Conservation (phyloP, 768 basidiomycete genomes). For the Panellus pusillus region DNA sequence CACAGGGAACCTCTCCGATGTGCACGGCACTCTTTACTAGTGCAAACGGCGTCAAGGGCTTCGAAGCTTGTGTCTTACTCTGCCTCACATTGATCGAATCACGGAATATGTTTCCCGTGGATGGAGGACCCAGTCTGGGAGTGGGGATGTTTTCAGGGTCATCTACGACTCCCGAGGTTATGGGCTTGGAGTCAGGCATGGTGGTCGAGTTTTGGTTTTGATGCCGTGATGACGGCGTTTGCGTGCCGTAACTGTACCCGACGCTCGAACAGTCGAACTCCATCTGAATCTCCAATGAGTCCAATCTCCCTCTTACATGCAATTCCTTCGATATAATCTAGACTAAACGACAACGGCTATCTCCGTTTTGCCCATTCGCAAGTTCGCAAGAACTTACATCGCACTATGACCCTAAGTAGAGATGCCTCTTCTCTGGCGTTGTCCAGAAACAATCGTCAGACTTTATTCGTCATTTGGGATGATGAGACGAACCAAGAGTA, state of each 20-base stretch:
- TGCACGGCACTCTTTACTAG: slow-evolving; percentile 51
- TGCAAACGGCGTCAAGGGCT: neutral
- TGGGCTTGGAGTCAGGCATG: slow-evolving; percentile 16
- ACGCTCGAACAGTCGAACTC: too few relatives aligned
- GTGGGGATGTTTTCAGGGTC: slow-evolving; percentile 15
- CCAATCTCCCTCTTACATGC: too few relatives aligned
- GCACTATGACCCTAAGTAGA: too few relatives aligned
- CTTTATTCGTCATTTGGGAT: too few relatives aligned
- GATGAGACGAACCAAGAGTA: slow-evolving; percentile 12
- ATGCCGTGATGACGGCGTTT: neutral
- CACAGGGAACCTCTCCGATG: slow-evolving; percentile 74
- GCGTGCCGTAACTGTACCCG: too few relatives aligned
- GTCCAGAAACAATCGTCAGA: slow-evolving; percentile 46
- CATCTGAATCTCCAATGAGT: too few relatives aligned
- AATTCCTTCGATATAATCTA: too few relatives aligned
- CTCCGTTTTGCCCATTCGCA: too few relatives aligned
- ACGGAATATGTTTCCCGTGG: slow-evolving; percentile 16
- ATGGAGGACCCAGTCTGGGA: slow-evolving; percentile 11
- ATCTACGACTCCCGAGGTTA: slow-evolving; percentile 13
- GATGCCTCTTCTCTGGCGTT: slow-evolving; percentile 48
- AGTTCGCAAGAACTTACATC: too few relatives aligned
- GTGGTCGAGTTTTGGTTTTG: neutral
- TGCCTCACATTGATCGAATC: slow-evolving; percentile 18
- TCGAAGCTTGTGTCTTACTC: neutral
- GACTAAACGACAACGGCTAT: too few relatives aligned